Percentiles rank a stretch among this genome's conserved stretches.
These are phyloP conservation scores for Malbranchea cinnamomea DNA, from an alignment of 2,329 filamentous ascomycete species.

Conservation along the genomic window DNA sequence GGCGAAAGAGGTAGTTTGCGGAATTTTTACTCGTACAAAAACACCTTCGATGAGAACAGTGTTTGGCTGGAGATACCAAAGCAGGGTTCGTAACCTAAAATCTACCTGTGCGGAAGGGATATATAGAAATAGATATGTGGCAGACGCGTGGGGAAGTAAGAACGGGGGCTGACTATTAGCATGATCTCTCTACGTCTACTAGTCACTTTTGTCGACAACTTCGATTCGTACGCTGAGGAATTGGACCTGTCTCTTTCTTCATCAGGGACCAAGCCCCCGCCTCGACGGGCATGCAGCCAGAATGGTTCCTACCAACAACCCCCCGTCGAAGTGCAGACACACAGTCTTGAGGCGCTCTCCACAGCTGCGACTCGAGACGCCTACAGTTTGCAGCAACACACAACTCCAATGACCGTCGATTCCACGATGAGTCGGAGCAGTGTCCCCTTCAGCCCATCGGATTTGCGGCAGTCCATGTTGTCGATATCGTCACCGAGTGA, in stretches of 20 bases:
- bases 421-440: slow-evolving; percentile 13
- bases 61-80: slow-evolving; percentile 50
- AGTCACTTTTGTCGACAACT: slow-evolving; percentile 49
- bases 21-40: slow-evolving; percentile 51
- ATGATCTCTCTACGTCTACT: slow-evolving; percentile 4
- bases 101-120: no score
- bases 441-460: slow-evolving; percentile 11
- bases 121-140: no score
- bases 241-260: slow-evolving; percentile 22
- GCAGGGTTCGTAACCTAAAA: slow-evolving; percentile 28
- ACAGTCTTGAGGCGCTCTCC: slow-evolving; percentile 41
- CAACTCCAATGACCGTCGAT: slow-evolving; percentile 12
- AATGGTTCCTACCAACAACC: slow-evolving; percentile 13
- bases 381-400: slow-evolving; percentile 14
- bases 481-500: slow-evolving; percentile 21
- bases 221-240: slow-evolving; percentile 45
- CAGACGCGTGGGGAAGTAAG: no score
- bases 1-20: slow-evolving; percentile 34
- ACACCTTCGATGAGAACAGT: slow-evolving; percentile 45
- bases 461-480: slow-evolving; percentile 12
- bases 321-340: slow-evolving; percentile 24
- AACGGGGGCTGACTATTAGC: neutral
- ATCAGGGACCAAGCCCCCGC: slow-evolving; percentile 16
- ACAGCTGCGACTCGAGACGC: slow-evolving; percentile 33
- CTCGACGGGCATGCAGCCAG: slow-evolving; percentile 15